Percentiles rank a stretch among this genome's conserved stretches.
phyloP scores from a whole-genome alignment of 2,329 filamentous ascomycete genomes.

The Rachicladosporium sp. region DNA sequence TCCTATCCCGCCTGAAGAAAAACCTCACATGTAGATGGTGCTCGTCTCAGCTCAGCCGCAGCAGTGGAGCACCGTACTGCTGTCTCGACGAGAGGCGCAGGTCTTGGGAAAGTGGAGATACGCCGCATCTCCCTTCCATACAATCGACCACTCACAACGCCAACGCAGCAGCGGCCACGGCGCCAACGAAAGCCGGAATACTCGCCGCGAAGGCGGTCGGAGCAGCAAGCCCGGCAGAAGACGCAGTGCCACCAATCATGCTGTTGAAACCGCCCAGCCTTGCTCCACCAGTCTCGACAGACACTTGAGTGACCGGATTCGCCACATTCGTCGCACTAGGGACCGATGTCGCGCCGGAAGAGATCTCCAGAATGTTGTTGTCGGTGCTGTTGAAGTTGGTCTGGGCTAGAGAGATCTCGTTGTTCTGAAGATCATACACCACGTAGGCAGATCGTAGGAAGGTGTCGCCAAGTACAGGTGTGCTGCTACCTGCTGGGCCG shows the following conservation, averaged over 20 bases:
- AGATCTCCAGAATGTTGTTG: constrained; percentile 43
- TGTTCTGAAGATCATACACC: constrained; percentile 48
- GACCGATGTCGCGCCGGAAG: constrained; percentile 33
- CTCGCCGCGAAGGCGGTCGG: constrained; percentile 17
- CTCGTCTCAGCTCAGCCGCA: too few relatives aligned
- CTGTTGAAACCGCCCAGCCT: constrained; percentile 11
- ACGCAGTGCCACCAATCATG: constrained; percentile 6
- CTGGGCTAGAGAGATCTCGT: constrained; percentile 49
- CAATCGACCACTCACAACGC: constrained; percentile 11
- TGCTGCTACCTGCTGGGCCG: constrained; percentile 34
- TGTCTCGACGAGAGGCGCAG: too few relatives aligned
- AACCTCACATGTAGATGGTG: too few relatives aligned
- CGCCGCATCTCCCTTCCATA: too few relatives aligned
- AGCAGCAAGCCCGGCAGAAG: constrained; percentile 7
- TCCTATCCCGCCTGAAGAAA: too few relatives aligned
- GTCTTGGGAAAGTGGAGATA: too few relatives aligned
- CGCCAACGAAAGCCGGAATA: constrained; percentile 17
- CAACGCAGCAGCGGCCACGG: constrained; percentile 14
- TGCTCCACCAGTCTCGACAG: constrained; percentile 32
- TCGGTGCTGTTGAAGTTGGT: constrained; percentile 47
- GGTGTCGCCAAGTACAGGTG: constrained; percentile 46
- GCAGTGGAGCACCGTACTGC: too few relatives aligned
- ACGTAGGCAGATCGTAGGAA: constrained; percentile 52
- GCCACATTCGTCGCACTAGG: constrained; percentile 41
- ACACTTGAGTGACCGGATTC: constrained; percentile 37